These are phyloP conservation scores for Ogataea zsoltii DNA, from an alignment of 805 yeast genomes.

Conservation along the genomic window DNA sequence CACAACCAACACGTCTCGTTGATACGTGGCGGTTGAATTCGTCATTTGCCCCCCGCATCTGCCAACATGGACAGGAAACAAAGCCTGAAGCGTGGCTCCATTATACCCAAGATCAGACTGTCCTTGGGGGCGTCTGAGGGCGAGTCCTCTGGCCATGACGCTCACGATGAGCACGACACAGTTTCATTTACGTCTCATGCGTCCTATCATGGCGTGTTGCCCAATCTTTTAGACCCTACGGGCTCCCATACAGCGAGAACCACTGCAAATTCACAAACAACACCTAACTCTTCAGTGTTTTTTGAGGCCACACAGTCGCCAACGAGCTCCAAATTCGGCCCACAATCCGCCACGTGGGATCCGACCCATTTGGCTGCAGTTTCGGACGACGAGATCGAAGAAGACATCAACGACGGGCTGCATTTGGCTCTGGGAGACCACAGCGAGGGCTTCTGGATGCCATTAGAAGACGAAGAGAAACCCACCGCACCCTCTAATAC, in stretches of 20 bases:
- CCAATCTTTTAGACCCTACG: slow-evolving; percentile 2
- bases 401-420: slow-evolving; percentile 23
- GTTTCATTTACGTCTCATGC: neutral
- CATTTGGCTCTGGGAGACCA: slow-evolving; percentile 23
- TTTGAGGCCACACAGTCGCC: neutral
- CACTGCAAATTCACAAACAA: neutral
- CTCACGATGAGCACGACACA: slow-evolving; percentile 1
- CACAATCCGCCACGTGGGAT: slow-evolving; percentile 1
- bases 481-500: neutral
- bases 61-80: slow-evolving; percentile 4
- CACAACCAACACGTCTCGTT: too few species aligned
- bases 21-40: too few species aligned
- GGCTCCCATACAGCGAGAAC: neutral
- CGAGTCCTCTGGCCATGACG: neutral
- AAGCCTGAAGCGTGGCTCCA: neutral
- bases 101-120: slow-evolving; percentile 4
- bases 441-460: slow-evolving; percentile 25
- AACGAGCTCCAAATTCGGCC: slow-evolving; percentile 2
- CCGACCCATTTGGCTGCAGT: slow-evolving; percentile 8
- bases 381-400: slow-evolving; percentile 17
- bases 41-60: neutral
- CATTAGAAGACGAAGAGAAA: slow-evolving; percentile 10
- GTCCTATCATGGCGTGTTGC: slow-evolving; percentile 1
- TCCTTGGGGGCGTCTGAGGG: neutral
- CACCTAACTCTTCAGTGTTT: too few species aligned